Conservation (phyloP, 306 rosid genomes). For the Begonia peltatifolia region DNA sequence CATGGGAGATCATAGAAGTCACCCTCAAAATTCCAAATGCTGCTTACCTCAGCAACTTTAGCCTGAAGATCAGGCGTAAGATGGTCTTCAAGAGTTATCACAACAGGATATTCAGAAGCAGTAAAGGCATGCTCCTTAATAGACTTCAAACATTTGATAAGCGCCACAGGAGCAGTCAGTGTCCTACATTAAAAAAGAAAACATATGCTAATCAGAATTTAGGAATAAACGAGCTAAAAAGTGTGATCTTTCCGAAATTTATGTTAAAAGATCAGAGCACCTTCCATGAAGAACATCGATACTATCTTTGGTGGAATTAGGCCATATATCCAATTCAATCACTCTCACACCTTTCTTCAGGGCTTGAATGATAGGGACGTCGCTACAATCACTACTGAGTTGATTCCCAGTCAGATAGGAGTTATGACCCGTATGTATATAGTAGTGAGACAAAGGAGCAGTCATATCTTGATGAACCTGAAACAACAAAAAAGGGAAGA, state of each 20-base stretch:
- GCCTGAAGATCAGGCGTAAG: conserved; percentile 91
- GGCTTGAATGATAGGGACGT: conserved; percentile 60
- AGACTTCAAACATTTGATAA: conserved; percentile 67
- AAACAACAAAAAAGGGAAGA: conserved; percentile 1
- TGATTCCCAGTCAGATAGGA: conserved; percentile 97
- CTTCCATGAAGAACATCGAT: conserved; percentile 93
- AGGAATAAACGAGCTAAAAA: background rate
- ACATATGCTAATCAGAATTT: conserved; percentile 1
- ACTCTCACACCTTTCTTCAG: conserved; percentile 82
- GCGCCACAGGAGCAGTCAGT: conserved; percentile 88
- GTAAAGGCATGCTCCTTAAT: conserved; percentile 73
- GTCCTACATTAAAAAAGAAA: conserved; percentile 35
- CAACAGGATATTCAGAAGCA: conserved; percentile 82
- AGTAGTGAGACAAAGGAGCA: conserved; percentile 83
- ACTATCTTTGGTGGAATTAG: conserved; percentile 57
- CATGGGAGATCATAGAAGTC: background rate
- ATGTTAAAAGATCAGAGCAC: conserved; percentile 17
- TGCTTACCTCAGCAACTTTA: conserved; percentile 66
- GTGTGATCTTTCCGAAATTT: background rate
- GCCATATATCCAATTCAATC: conserved; percentile 94
- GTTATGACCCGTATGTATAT: conserved; percentile 88
- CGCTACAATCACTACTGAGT: conserved; percentile 95
- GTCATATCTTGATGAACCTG: conserved; percentile 90
- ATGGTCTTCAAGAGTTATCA: conserved; percentile 92
- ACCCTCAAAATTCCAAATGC: conserved; percentile 8